phyloP scores from a whole-genome alignment of 2,329 filamentous ascomycete genomes.

The Sporothrix dimorphospora region DNA sequence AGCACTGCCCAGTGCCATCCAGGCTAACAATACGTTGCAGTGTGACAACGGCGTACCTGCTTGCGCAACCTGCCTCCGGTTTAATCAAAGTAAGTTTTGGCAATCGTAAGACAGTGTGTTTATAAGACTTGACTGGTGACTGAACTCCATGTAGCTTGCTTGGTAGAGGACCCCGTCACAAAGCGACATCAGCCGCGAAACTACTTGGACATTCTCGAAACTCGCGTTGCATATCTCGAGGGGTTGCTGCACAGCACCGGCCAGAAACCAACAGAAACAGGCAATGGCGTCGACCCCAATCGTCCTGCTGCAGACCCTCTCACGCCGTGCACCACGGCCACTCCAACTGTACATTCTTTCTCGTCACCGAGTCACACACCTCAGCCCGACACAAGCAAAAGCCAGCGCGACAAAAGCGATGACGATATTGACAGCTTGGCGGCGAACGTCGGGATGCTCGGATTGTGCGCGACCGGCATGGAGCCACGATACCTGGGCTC shows the following conservation, averaged over 20 bases:
- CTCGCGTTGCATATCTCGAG: slow-evolving; percentile 38
- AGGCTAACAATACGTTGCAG: background rate
- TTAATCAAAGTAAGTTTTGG: background rate
- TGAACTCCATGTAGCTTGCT: slow-evolving; percentile 29
- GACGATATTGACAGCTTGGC: background rate
- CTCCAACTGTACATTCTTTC: background rate
- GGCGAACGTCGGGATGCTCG: slow-evolving; percentile 36
- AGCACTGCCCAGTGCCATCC: background rate
- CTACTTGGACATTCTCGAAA: slow-evolving; percentile 39
- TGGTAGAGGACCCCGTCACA: slow-evolving; percentile 38
- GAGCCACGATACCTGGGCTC: slow-evolving; percentile 45
- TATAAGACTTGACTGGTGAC: background rate
- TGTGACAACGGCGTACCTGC: slow-evolving; percentile 6
- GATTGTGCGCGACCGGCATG: slow-evolving; percentile 39
- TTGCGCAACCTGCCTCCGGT: background rate
- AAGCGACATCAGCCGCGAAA: slow-evolving; percentile 39
- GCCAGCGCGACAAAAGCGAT: background rate
- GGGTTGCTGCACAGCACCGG: slow-evolving; percentile 1
- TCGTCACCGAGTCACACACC: slow-evolving; percentile 34
- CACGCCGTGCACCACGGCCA: slow-evolving; percentile 17
- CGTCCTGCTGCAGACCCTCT: background rate
- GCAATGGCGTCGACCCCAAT: background rate
- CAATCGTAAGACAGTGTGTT: background rate
- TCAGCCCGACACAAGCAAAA: background rate
- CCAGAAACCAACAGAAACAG: background rate